Evolutionary conservation across 805 yeast species (phyloP), one percentile per base, ranked within the genome.

Genomic region (Kazachstania martiniae): DNA sequence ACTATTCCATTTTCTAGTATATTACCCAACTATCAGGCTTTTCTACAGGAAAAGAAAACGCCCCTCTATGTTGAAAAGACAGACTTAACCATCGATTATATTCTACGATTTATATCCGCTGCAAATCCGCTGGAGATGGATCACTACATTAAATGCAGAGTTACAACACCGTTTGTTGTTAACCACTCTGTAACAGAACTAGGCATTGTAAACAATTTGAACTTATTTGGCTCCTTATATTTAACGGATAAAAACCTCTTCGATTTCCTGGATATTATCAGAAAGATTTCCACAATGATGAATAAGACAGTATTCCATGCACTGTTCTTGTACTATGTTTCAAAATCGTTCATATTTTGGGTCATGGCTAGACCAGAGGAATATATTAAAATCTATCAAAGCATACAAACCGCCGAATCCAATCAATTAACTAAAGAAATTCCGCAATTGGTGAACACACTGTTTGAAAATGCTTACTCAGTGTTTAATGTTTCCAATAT

Each of bases 331-430:
- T 49, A 61, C 18, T 70, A 61, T 39, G 57, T 70, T 27, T 44
- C 69, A 12, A 62, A 63, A 32, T 49, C 69, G 5, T 39, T 72
- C 5, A 49, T 59, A 33, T 45, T 56, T 15, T 74, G 79, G 78
- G 54, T 68, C 2, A 39, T 61, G 23, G 56, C 70, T 16, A 59
- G 69, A 40, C 68, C 76, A 1, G 30, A 44, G 6, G 72, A 70
- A 32, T 70, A 58, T 36, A 32, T 64, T 14, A 51, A 48, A 29
- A 44, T 40, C 13, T 41, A 25, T 26, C 37, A 31, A 25, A 34
- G 31, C 16, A 32, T 39, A 29, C 32, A 27, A 30, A 43, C 28
- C 29, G 8, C 18, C 3, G 25, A 33, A 8, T n/a, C n/a, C n/a
- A 32, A 32, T 18, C 31, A 29, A 6, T 34, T 34, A 8, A 39